Base-by-base conservation (phyloP, 2,329 filamentous ascomycete species). In the Aspergillus eucalypticola region DNA sequence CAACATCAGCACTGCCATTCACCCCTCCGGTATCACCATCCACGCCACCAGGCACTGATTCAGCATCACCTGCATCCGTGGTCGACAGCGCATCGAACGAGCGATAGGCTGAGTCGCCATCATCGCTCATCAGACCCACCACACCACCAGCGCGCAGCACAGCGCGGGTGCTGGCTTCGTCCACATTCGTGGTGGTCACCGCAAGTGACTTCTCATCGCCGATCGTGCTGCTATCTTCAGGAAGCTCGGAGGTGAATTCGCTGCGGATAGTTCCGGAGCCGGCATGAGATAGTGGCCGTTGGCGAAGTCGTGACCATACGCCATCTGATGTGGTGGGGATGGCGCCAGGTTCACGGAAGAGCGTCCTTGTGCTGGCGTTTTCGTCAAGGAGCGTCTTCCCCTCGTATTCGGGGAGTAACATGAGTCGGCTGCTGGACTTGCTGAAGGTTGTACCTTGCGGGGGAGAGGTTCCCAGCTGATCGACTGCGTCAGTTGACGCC, bases 331-430 rank as follows among this genome's bases (percentile, higher is more conserved):
- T 64, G 44, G 66, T 64, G 1, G 67, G 63, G 5, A 73, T 63
- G 13, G 65, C 65, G 2, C 70, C 71, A 2, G 67, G 55, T 7
- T 66, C 72, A 49, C 71, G 71, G 54, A 73, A 73, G 8, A 75
- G 63, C 2, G 70, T 66, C 32, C 69, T 65, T 1, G 74, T 76
- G 57, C 74, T 76, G 5, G 72, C 71, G 10, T 73, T 74, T 13
- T 73, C 72, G 29, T 73, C 69, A 1, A 53, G 65, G 29, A 67
- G 59, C 38, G 65, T 70, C 19, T 56, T 64, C 10, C 68, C 67
- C 8, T 73, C 71, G 23, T 73, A 69, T 10, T 66, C 66, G 2
- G 73, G 73, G 2, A 75, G 60, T 1, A 74, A 51, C 15, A 74
- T 66, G 2, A 74, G 62, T 11, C 71, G 72, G 6, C 56, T 67